phyloP scores from a whole-genome alignment of 345 rosid species.

The Boechera stricta region DNA sequence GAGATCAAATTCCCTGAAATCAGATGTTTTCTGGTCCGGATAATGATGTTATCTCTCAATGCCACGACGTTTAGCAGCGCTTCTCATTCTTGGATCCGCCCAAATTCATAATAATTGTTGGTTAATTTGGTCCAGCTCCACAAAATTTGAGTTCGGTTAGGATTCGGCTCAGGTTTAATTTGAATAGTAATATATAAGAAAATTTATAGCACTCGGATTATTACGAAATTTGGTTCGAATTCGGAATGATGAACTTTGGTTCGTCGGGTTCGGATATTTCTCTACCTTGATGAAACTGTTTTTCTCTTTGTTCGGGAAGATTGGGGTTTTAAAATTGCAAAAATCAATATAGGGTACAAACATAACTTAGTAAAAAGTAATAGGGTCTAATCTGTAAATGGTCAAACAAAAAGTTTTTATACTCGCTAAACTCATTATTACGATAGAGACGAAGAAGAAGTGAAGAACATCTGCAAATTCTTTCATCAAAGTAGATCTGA shows the following conservation, averaged over 20 bases:
- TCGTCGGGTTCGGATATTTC: too few species aligned
- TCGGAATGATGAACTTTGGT: too few species aligned
- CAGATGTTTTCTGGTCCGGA: conserved; percentile 69
- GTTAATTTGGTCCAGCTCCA: too few species aligned
- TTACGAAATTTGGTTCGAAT: too few species aligned
- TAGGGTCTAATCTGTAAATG: not conserved
- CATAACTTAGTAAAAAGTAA: not conserved
- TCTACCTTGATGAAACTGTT: not conserved
- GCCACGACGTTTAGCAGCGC: conserved; percentile 79
- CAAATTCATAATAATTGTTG: too few species aligned
- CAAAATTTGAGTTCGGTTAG: too few species aligned
- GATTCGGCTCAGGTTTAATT: too few species aligned
- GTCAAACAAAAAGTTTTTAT: not conserved
- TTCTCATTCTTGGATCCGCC: conserved; percentile 68
- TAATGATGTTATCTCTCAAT: conserved; percentile 78
- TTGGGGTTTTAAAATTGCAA: not conserved
- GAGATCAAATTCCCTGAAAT: conserved; percentile 82
- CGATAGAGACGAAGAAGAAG: conserved; percentile 11
- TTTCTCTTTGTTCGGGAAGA: not conserved
- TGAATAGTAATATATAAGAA: too few species aligned
- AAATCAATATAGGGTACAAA: not conserved
- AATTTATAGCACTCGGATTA: too few species aligned
- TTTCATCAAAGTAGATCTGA: conserved; percentile 28
- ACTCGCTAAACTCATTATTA: conserved; percentile 34
- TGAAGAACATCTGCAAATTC: conserved; percentile 9